Conservation (phyloP, 2,329 filamentous ascomycete species). For the Fusarium phyllophilum region DNA sequence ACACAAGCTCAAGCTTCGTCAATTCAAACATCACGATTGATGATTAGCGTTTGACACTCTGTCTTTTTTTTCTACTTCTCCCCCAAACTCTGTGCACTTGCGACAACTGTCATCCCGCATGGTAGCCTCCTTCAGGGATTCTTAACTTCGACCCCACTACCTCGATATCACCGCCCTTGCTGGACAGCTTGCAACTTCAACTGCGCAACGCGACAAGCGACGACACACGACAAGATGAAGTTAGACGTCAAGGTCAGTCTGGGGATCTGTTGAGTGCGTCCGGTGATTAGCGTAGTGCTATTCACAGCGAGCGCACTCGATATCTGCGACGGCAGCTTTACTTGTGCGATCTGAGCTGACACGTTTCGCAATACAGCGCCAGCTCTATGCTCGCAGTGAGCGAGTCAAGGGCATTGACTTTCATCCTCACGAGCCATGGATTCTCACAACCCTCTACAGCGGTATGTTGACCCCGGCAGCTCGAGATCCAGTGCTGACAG, state of each 20-base stretch:
- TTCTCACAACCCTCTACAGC: slow-evolving; percentile 95
- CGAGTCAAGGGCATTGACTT: slow-evolving; percentile 98
- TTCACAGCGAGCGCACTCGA: background rate
- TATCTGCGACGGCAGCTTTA: background rate
- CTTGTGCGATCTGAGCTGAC: slow-evolving; percentile 40
- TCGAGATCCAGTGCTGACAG: slow-evolving; percentile 11
- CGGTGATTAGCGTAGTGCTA: background rate
- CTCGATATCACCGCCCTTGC: slow-evolving; percentile 44
- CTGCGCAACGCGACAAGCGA: slow-evolving; percentile 39
- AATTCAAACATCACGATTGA: slow-evolving; percentile 36
- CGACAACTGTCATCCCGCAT: slow-evolving; percentile 34
- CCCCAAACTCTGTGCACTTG: background rate
- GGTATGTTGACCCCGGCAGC: slow-evolving; percentile 63
- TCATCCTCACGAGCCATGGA: slow-evolving; percentile 96
- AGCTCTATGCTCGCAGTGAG: slow-evolving; percentile 80
- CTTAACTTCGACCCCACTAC: slow-evolving; percentile 43
- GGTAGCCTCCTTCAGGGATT: slow-evolving; percentile 43
- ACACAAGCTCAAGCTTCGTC: slow-evolving; percentile 35
- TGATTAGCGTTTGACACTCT: slow-evolving; percentile 18
- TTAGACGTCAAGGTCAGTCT: slow-evolving; percentile 55
- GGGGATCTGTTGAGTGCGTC: background rate
- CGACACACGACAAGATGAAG: slow-evolving; percentile 50
- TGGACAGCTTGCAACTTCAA: slow-evolving; percentile 46
- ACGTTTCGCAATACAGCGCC: slow-evolving; percentile 50
- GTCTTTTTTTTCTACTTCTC: background rate